phyloP scores from a whole-genome alignment of 106 monocot genomes.

The Dendrobium catenatum region DNA sequence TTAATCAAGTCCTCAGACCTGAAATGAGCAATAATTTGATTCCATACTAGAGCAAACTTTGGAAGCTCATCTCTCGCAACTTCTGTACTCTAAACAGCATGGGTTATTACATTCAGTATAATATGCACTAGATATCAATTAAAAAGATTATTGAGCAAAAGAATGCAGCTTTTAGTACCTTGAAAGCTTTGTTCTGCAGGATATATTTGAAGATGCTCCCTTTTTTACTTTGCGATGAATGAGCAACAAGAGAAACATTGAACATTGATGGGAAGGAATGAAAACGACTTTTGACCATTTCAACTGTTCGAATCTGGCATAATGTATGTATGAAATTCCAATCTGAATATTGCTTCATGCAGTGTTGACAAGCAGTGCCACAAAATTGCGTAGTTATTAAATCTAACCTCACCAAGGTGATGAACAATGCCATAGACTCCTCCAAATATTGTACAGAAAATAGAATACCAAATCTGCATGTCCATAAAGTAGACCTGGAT shows the following conservation, averaged over 20 bases:
- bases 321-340: not conserved
- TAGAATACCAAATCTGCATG: constrained; percentile 80
- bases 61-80: constrained; percentile 30
- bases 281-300: constrained; percentile 69
- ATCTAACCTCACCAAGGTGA: constrained; percentile 73
- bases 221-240: constrained; percentile 23
- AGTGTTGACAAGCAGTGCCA: constrained; percentile 3
- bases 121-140: not conserved
- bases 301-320: constrained; percentile 68
- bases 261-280: constrained; percentile 52
- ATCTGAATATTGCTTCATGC: not conserved
- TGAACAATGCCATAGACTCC: constrained; percentile 66
- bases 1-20: constrained; percentile 68
- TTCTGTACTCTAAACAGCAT: constrained; percentile 28
- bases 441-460: constrained; percentile 73
- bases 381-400: not conserved
- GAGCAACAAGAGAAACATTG: constrained; percentile 50
- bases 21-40: constrained; percentile 56
- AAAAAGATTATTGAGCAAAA: not conserved
- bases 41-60: constrained; percentile 74
- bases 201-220: constrained; percentile 24
- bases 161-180: constrained; percentile 19
- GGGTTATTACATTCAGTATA: not conserved
- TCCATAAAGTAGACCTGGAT: constrained; percentile 80
- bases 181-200: constrained; percentile 39